These are phyloP conservation scores for Eucalyptus pauciflora DNA, from an alignment of 345 rosid species.

Conservation along the genomic window DNA sequence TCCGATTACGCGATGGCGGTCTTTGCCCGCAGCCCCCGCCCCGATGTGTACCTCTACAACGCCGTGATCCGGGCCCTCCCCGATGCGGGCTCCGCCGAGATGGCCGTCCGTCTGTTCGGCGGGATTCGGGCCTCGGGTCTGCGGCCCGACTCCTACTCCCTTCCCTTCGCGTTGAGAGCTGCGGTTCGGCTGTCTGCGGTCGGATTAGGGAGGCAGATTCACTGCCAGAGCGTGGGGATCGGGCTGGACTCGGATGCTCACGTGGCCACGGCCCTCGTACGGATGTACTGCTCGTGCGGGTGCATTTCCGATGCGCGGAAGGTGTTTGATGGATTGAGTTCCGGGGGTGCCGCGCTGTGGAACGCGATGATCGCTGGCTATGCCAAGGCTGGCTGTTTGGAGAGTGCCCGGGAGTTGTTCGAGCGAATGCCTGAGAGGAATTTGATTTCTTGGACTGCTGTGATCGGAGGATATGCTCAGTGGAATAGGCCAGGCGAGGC, in stretches of 20 bases:
- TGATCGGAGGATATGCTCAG: constrained; percentile 57
- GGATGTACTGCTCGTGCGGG: constrained; percentile 27
- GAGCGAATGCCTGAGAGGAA: constrained; percentile 45
- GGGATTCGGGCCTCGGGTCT: constrained; percentile 24
- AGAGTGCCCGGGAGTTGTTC: constrained; percentile 28
- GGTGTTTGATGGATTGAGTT: constrained; percentile 39
- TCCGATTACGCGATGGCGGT: constrained; percentile 36
- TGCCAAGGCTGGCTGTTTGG: constrained; percentile 32
- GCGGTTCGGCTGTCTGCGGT: constrained; percentile 15
- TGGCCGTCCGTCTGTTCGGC: constrained; percentile 38
- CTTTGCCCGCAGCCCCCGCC: constrained; percentile 11
- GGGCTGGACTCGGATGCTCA: constrained; percentile 38
- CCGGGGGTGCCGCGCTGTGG: constrained; percentile 33
- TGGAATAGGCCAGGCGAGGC: constrained; percentile 35
- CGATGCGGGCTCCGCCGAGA: constrained; percentile 7
- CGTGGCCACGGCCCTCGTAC: constrained; percentile 41
- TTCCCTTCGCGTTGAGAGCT: constrained; percentile 50
- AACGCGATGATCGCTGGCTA: constrained; percentile 49
- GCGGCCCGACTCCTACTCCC: constrained; percentile 57
- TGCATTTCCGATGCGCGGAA: constrained; percentile 28
- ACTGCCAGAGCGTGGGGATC: constrained; percentile 24
- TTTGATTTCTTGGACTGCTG: constrained; percentile 61
- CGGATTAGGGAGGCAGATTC: constrained; percentile 45
- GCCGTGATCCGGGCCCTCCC: constrained; percentile 50
- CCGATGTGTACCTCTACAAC: constrained; percentile 34